Conservation (phyloP, 2,329 filamentous ascomycete species). For the Colletotrichum cuscutae region DNA sequence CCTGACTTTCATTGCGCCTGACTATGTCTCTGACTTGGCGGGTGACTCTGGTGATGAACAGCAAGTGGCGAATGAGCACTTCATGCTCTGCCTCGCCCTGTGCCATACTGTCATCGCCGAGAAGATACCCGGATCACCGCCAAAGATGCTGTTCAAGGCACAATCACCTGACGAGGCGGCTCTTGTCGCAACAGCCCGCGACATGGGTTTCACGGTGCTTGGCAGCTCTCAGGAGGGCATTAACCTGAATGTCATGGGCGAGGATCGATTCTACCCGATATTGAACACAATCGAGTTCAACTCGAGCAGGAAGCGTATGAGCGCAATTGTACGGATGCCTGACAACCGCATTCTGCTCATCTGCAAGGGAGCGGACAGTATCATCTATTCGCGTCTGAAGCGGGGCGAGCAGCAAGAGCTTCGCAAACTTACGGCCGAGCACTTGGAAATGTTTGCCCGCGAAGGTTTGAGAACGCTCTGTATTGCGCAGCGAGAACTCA, state of each 20-base stretch:
- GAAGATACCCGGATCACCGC: constrained; percentile 86
- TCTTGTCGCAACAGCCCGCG: constrained; percentile 90
- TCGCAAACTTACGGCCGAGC: constrained; percentile 85
- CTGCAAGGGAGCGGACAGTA: constrained; percentile 97
- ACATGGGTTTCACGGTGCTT: constrained; percentile 94
- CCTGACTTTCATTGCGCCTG: constrained; percentile 90
- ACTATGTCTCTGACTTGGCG: constrained; percentile 85
- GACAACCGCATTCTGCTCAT: constrained; percentile 89
- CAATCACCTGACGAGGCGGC: constrained; percentile 98
- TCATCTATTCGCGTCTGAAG: constrained; percentile 93
- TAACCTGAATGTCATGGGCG: constrained; percentile 85
- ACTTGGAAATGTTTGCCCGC: constrained; percentile 95
- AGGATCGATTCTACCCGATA: constrained; percentile 85
- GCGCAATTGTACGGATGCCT: constrained; percentile 94
- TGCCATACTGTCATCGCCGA: constrained; percentile 98
- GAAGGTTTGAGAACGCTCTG: constrained; percentile 96
- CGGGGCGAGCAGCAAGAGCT: constrained; percentile 88
- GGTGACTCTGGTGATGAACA: constrained; percentile 83
- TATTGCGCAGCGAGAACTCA: constrained; percentile 84
- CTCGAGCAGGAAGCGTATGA: constrained; percentile 96
- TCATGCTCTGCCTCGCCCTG: constrained; percentile 95
- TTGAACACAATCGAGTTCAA: constrained; percentile 98
- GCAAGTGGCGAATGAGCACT: constrained; percentile 81
- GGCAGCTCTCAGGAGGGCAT: constrained; percentile 84
- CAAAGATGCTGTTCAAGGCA: constrained; percentile 93